These are phyloP conservation scores for Lodderomyces elongisporus DNA, from an alignment of 1,139 yeast genomes.

Conservation along the genomic window DNA sequence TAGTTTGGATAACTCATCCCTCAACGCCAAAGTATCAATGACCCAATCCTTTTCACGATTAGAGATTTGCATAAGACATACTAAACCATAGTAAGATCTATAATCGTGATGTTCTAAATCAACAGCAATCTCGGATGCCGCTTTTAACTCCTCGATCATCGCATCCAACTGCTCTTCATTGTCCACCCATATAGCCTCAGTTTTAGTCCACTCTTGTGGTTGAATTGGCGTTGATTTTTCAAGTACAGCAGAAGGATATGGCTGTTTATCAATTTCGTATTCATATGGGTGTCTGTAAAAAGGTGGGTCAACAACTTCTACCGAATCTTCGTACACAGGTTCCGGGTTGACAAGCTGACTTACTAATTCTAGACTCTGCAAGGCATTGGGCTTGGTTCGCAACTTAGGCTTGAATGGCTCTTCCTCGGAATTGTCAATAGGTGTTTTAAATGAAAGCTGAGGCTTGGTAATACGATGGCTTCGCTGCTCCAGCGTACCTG, in stretches of 20 bases:
- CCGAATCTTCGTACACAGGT: constrained; percentile 26
- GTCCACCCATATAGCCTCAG: constrained; percentile 70
- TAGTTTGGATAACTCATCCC: constrained; percentile 64
- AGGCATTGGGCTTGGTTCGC: constrained; percentile 63
- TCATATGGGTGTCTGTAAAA: constrained; percentile 81
- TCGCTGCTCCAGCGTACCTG: constrained; percentile 12
- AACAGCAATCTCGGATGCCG: constrained; percentile 71
- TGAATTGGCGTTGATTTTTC: constrained; percentile 46
- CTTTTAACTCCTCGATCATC: constrained; percentile 52
- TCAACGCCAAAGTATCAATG: constrained; percentile 69
- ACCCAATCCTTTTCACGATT: constrained; percentile 77
- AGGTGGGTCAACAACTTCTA: constrained; percentile 43
- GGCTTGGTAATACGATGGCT: constrained; percentile 59
- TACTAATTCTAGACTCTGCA: constrained; percentile 48
- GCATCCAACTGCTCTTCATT: constrained; percentile 43
- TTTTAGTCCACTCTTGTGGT: constrained; percentile 60
- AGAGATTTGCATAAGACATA: constrained; percentile 90
- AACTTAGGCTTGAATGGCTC: constrained; percentile 76
- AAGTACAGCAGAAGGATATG: constrained; percentile 61
- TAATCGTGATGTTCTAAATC: constrained; percentile 96
- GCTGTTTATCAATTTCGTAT: constrained; percentile 64
- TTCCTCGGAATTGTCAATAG: constrained; percentile 64
- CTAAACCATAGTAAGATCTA: constrained; percentile 84
- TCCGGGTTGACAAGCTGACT: constrained; percentile 26
- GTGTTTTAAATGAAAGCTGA: constrained; percentile 53